Evolutionary conservation across 2,329 filamentous ascomycete species (phyloP).

Genomic region (Ceratocystis alfenasii): DNA sequence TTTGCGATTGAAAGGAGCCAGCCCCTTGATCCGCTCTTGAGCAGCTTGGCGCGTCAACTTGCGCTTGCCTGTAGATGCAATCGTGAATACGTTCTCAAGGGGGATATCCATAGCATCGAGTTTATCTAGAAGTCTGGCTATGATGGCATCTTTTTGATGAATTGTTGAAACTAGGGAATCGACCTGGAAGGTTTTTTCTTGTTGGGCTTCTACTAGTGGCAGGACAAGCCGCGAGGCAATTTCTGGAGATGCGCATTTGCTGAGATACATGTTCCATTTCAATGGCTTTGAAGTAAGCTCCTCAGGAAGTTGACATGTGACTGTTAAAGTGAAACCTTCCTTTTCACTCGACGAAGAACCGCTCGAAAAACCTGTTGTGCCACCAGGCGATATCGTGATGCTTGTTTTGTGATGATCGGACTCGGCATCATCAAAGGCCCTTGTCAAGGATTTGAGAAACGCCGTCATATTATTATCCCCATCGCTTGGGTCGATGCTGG

Average conservation of each 20-base stretch:
- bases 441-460: slow-evolving; percentile 51
- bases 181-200: slow-evolving; percentile 32
- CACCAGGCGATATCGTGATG: slow-evolving; percentile 33
- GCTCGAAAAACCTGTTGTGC: slow-evolving; percentile 24
- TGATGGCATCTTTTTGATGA: slow-evolving; percentile 40
- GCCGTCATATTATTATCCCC: slow-evolving; percentile 54
- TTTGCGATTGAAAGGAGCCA: slow-evolving; percentile 35
- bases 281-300: slow-evolving; percentile 40
- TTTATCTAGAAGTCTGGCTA: slow-evolving; percentile 42
- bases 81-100: slow-evolving; percentile 43
- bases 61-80: slow-evolving; percentile 36
- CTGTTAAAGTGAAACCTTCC: slow-evolving; percentile 39
- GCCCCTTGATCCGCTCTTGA: slow-evolving; percentile 39
- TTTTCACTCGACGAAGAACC: slow-evolving; percentile 26
- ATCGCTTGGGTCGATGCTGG: slow-evolving; percentile 61
- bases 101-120: slow-evolving; percentile 40
- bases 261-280: slow-evolving; percentile 52
- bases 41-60: slow-evolving; percentile 36
- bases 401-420: slow-evolving; percentile 35
- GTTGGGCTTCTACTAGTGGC: slow-evolving; percentile 39
- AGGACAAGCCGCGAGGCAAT: slow-evolving; percentile 40
- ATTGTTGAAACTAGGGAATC: slow-evolving; percentile 35
- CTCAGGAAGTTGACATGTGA: slow-evolving; percentile 52
- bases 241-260: slow-evolving; percentile 33
- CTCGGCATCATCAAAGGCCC: slow-evolving; percentile 39